phyloP scores from a whole-genome alignment of 768 basidiomycete species.

The Solioccasus polychromus region DNA sequence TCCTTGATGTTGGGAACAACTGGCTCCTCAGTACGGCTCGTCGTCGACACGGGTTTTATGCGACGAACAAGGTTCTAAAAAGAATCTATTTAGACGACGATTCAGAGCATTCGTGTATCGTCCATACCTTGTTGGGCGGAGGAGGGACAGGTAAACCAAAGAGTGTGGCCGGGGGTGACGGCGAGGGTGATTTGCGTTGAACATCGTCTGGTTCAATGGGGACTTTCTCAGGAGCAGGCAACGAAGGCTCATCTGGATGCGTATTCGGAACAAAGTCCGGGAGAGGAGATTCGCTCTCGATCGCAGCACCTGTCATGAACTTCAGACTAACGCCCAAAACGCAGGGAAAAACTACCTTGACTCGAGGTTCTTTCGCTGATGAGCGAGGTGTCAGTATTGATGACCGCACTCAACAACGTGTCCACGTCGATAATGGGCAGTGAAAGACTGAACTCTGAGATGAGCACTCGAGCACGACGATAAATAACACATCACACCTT shows the following conservation, averaged over 20 bases:
- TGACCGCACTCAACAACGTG: constrained; percentile 51
- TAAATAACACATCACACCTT: constrained; percentile 37
- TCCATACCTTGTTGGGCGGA: constrained; percentile 23
- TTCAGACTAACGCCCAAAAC: background rate
- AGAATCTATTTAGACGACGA: background rate
- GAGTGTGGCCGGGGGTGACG: constrained; percentile 21
- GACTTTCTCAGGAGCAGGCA: constrained; percentile 23
- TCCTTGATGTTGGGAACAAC: constrained; percentile 4
- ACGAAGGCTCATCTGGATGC: constrained; percentile 48
- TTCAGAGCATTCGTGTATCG: background rate
- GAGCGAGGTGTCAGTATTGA: constrained; percentile 34
- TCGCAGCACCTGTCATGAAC: background rate
- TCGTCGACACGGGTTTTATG: constrained; percentile 13
- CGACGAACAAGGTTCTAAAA: constrained; percentile 26
- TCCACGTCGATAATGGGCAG: constrained; percentile 45
- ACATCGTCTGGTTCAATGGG: constrained; percentile 13
- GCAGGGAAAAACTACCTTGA: constrained; percentile 15
- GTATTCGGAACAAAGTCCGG: constrained; percentile 55
- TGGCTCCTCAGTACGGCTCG: constrained; percentile 6
- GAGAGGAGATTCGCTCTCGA: constrained; percentile 34
- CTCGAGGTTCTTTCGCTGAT: constrained; percentile 23
- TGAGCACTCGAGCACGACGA: constrained; percentile 4
- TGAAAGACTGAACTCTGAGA: constrained; percentile 29
- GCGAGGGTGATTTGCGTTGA: constrained; percentile 7
- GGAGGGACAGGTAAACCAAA: constrained; percentile 21